Conservation (phyloP, 371 early-diverging fungal species). For the Massospora cicadina region DNA sequence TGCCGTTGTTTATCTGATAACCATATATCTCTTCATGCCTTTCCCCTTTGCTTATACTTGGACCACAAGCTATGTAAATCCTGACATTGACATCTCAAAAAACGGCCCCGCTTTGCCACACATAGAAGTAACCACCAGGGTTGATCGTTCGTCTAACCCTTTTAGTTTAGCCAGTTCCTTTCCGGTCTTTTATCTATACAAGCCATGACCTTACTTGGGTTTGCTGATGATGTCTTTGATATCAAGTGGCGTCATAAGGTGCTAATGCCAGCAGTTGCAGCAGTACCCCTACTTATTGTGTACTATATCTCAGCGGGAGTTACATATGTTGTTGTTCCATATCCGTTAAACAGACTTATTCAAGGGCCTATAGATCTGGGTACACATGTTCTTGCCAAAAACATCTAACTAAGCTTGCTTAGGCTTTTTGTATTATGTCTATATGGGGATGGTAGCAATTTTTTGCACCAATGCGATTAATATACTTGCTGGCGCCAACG, state of each 20-base stretch:
- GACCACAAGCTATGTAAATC: not conserved
- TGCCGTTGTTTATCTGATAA: not conserved
- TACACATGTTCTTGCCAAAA: constrained; percentile 17
- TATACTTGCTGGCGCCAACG: constrained; percentile 96
- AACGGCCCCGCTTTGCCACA: not conserved
- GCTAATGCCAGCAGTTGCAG: constrained; percentile 82
- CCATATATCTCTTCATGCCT: not conserved
- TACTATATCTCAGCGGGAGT: constrained; percentile 80
- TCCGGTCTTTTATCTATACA: constrained; percentile 75
- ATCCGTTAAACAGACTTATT: constrained; percentile 50
- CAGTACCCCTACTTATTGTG: constrained; percentile 82
- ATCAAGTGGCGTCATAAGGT: constrained; percentile 93
- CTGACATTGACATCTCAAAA: not conserved
- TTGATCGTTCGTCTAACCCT: too few species aligned
- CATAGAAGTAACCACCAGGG: not conserved
- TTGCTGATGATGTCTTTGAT: constrained; percentile 94
- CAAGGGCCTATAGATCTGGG: constrained; percentile 68
- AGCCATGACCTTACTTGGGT: constrained; percentile 91
- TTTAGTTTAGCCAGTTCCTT: constrained; percentile 63
- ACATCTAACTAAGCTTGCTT: not conserved
- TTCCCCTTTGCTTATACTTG: not conserved
- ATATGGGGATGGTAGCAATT: constrained; percentile 69
- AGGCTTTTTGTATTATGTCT: constrained; percentile 82
- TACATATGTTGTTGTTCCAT: constrained; percentile 73
- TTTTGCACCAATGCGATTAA: constrained; percentile 97